Evolutionary conservation across 305 asterid genomes (phyloP), one percentile per base, ranked within the genome.

Genomic region (Fraxinus sp.): DNA sequence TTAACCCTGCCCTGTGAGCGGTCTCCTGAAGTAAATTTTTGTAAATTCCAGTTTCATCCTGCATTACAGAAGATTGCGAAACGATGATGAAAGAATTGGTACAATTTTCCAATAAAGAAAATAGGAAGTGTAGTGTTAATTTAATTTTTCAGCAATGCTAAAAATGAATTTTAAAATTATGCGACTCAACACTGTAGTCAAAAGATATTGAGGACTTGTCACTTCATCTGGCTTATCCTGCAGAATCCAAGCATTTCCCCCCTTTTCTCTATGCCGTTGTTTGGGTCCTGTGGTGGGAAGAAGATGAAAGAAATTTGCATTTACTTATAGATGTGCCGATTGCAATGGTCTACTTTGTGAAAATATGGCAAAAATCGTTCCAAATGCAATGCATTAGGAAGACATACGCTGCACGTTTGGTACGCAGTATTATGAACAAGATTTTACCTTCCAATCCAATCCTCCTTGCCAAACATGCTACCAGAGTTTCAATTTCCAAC

Each of bases 1-100:
- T 88, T 16, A 88, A 79, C 5, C 92, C 94, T 6, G 92, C 91
- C 81, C 92, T 83, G 22, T 91, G 94, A 18, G 94, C 88, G 3
- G 90, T 88, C 64, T 91, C 94, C 46, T 91, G 94, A 14, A 91
- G 90, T 2, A 91, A 83, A 68, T 91, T 90, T 85, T 90, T 90
- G 66, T 90, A 90, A 79, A 89, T 91, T n/a, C 93, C 93, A 2
- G 91, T 90, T 41, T 90, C 93, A 80, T 90, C 93, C 93, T 90
- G 71, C 77, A 71, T 32, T 71, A 71, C 2, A 71, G 77, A 33
- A 28, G 10, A 71, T 14, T 32, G 11, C 41, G 3, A 71, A 32
- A 30, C 14, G 76, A 33, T 32, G 46, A 71, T 33, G 43, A 71
- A 33, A 71, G 9, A 71, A 14, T 33, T 16, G 43, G 18, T 32